Evolutionary conservation across 2,329 filamentous ascomycete species (phyloP), one percentile per base, ranked within the genome.

Genomic region (Macroventuria anomochaeta): DNA sequence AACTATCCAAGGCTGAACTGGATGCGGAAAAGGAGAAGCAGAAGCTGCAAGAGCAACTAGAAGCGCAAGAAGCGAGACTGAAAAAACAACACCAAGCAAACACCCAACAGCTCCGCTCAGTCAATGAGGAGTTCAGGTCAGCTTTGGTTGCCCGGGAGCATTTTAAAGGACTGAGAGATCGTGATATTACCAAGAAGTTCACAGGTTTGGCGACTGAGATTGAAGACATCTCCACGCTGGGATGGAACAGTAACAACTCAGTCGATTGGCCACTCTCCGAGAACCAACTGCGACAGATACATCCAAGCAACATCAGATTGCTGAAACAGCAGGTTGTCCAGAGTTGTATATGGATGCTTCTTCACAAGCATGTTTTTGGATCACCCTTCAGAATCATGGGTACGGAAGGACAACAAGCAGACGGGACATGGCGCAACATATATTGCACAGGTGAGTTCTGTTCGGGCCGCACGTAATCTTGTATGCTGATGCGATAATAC

Each of bases 161-260:
- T 25, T 55, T 59, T 37, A 59, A 63, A 39, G 53, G 60, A 15
- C 28, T 63, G 12, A 48, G 52, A 17, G 60, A 63, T 46, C 46
- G 43, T 17, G 50, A 57, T 18, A 31, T 58, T 3, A 25, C 38
- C 13, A 38, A 12, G 1, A 42, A 48, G 4, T 63, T 61, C 18
- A 11, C 34, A 15, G 37, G 32, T 12, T 29, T 63, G 5, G 47
- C 46, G 18, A 48, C 20, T 21, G 33, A 46, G 15, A 29, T 63
- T 7, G 51, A 58, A 5, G 47, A 56, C 13, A 29, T 63, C 6
- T 59, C 60, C 1, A 48, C 46, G 25, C 17, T 63, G n/a, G 37
- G 42, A 26, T 63, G 60, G 60, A 56, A 63, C 20, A 18, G 23
- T 20, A 10, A 8, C 11, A 47, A 46, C 23, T 17, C 48, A 31